Evolutionary conservation across 768 basidiomycete species (phyloP), one percentile per base, ranked within the genome.

Genomic region (Dentipellis sp.): DNA sequence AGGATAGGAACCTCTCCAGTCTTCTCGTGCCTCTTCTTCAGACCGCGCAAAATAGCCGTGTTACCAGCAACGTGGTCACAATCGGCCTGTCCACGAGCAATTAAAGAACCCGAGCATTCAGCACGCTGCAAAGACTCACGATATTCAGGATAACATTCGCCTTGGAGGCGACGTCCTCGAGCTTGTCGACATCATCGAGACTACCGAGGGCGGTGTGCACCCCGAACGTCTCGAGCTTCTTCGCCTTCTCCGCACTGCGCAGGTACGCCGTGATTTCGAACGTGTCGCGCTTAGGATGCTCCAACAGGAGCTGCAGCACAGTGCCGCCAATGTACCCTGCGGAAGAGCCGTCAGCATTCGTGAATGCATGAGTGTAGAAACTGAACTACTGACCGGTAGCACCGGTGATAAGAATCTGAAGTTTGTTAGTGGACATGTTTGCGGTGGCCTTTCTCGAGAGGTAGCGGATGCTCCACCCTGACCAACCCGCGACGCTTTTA

Each of bases 281-380:
- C 29, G 17, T 17, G 4, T 50, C 48, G 19, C 19, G 19, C 48
- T 50, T 50, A 14, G 48, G 48, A 22, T 50, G 48, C 9, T n/a
- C 22, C 19, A 50, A 22, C 11, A 50, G 48, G 8, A 16, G 19
- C 16, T 50, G 48, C 8, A 50, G 4, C 14, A 50, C 48, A 10
- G 19, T 35, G 12, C 48, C 48, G 22, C 48, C 48, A 9, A 50
- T 50, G 48, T 50, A 50, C 10, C 48, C 48, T 50, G 74, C 66
- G 52, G 6, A 6, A 29, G 29, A 29, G 29, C 3, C 29, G 3
- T 29, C 29, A 29, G 6, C 29, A 29, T 29, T 29, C 29, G 29
- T 29, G 29, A 6, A 29, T 29, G 29, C 29, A 29, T 29, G 29
- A 6, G 29, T 29, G 29, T 29, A 29, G 29, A 29, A 29, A 29